These are phyloP conservation scores for Pleochaeta shiraiana DNA, from an alignment of 2,329 filamentous ascomycete genomes.

Conservation along the genomic window DNA sequence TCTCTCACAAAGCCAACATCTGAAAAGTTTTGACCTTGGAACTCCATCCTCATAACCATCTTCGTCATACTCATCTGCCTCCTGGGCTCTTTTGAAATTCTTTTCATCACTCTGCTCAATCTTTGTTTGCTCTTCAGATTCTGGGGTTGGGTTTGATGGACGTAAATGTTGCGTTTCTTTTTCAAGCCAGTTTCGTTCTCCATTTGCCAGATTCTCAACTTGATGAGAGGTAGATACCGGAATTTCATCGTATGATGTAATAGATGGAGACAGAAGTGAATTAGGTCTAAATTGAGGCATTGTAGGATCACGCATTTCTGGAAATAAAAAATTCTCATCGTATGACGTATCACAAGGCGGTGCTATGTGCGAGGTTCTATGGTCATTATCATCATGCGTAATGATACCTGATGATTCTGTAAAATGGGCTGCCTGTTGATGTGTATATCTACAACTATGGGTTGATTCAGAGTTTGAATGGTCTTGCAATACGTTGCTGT, in stretches of 20 bases:
- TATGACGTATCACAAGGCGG: not conserved
- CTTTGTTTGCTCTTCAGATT: not conserved
- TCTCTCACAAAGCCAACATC: slow-evolving; percentile 12
- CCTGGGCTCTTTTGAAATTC: not conserved
- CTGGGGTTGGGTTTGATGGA: not conserved
- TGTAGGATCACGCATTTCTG: slow-evolving; percentile 29
- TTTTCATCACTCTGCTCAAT: not conserved
- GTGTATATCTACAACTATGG: not conserved
- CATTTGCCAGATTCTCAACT: not conserved
- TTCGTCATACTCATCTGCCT: not conserved
- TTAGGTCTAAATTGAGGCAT: slow-evolving; percentile 49
- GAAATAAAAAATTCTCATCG: not conserved
- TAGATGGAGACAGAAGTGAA: not conserved
- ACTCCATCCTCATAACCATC: slow-evolving; percentile 1
- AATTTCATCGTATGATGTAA: not conserved
- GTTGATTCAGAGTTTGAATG: not conserved
- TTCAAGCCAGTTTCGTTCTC: not conserved
- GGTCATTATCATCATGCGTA: not conserved
- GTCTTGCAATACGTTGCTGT: not conserved
- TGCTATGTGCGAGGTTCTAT: not conserved
- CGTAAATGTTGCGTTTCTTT: not conserved
- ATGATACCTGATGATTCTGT: not conserved
- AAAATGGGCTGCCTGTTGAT: not conserved
- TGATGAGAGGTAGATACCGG: not conserved
- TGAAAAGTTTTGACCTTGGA: slow-evolving; percentile 8